Evolutionary conservation across 108 stramenopile genomes (phyloP), one percentile per base, ranked within the genome.

Genomic region (Aurantiochytrium sp.): DNA sequence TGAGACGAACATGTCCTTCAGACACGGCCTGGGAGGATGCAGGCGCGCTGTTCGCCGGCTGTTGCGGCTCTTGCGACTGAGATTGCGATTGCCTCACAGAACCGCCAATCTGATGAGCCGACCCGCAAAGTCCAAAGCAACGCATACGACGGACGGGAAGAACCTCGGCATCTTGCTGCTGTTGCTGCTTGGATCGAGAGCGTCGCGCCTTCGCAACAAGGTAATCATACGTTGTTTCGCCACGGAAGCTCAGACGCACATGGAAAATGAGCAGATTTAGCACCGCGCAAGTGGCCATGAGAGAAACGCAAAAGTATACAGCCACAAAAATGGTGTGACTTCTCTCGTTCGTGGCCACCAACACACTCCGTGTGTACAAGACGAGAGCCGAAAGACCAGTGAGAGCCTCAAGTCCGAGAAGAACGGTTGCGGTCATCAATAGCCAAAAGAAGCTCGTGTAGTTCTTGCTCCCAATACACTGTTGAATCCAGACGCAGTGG

Each of bases 401-500:
- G 49, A 83, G 51, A 12, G 76, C n/a, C 28, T 83, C 49, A 6
- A 83, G n/a, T 8, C 19, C 23, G 23, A 53, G n/a, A 43, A 83
- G n/a, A 53, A 53, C 49, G 25, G 51, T 53, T 6, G 76, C 23
- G n/a, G 23, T 53, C 1, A 53, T 16, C 6, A 83, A 23, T 12
- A 53, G 45, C 12, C 45, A 21, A 12, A 83, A 53, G 49, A 83
- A 83, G 23, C 10, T 53, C 25, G 12, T 12, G 28, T 83, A 83
- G 4, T 83, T 83, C 76, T 83, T 83, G 12, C 19, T 21, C 28
- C 76, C 76, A 23, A 83, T 83, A 89, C 96, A 97, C 12, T 96
- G 97, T 60, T 98, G 97, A 88, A 98, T 95, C 97, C 97, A 98
- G 90, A 95, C 93, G 92, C 97, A 98, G 90, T 98, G 97, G 91